Conservation (phyloP, 164 flowering plant genomes). For the Vitis cinerea region DNA sequence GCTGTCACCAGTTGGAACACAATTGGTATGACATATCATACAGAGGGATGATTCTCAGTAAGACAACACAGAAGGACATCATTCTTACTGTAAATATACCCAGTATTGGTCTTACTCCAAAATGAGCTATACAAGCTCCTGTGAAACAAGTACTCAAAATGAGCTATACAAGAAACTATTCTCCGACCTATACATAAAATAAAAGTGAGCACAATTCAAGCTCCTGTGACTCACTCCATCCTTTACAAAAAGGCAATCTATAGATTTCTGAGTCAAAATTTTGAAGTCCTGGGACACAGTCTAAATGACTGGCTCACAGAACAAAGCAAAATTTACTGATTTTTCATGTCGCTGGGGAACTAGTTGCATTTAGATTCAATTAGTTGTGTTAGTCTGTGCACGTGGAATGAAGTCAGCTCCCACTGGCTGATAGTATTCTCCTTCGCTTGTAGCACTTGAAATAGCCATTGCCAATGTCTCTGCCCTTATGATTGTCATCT, state of each 20-base stretch:
- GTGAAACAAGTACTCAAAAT: not conserved
- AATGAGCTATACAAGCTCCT: not conserved
- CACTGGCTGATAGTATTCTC: not conserved
- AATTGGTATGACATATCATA: not conserved
- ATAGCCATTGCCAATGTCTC: not conserved
- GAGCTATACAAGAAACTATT: not conserved
- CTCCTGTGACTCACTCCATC: not conserved
- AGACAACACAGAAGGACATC: no score
- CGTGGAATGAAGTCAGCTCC: not conserved
- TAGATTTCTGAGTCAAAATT: not conserved
- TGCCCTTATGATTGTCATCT: not conserved
- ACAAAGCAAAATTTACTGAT: not conserved
- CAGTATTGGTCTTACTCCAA: not conserved
- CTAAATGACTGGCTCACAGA: not conserved
- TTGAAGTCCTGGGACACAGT: not conserved
- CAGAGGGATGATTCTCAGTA: no score
- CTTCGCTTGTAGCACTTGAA: constrained; percentile 20
- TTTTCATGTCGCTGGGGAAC: not conserved
- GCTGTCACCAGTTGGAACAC: not conserved
- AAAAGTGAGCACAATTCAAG: not conserved
- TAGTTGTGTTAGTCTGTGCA: not conserved
- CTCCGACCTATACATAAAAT: not conserved
- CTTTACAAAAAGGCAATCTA: constrained; percentile 1
- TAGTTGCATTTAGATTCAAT: not conserved
- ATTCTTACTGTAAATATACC: not conserved